Evolutionary conservation across 2,329 filamentous ascomycete species (phyloP).

Genomic region (Ophiobolus disseminans): DNA sequence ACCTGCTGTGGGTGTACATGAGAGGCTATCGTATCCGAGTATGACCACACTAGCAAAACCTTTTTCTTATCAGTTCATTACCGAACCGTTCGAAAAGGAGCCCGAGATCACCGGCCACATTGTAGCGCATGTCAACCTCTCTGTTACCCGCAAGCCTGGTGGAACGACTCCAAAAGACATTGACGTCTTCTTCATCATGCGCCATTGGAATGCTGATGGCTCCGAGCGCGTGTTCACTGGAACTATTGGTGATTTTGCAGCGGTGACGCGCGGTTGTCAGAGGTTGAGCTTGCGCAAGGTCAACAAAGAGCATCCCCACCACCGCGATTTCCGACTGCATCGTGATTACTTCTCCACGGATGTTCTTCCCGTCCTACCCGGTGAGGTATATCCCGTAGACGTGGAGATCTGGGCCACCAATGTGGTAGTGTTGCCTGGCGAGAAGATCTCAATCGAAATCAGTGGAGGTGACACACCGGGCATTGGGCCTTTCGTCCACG

Average conservation of each 20-base stretch:
- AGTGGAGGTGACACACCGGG: not conserved
- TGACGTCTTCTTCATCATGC: slow-evolving; percentile 64
- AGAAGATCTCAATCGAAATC: slow-evolving; percentile 58
- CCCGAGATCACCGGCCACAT: slow-evolving; percentile 72
- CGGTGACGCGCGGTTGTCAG: slow-evolving; percentile 66
- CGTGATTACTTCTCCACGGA: slow-evolving; percentile 64
- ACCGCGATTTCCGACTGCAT: slow-evolving; percentile 36
- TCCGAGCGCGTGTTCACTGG: slow-evolving; percentile 67
- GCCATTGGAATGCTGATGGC: slow-evolving; percentile 58
- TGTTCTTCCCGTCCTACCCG: slow-evolving; percentile 58
- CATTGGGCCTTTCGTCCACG: slow-evolving; percentile 28
- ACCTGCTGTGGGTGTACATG: no score
- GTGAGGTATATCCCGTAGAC: slow-evolving; percentile 63
- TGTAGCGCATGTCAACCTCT: slow-evolving; percentile 66
- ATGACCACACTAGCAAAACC: slow-evolving; percentile 11
- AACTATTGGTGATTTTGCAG: slow-evolving; percentile 65
- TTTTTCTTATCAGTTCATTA: not conserved
- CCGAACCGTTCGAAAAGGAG: slow-evolving; percentile 45
- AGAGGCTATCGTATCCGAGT: not conserved
- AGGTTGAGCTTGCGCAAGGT: slow-evolving; percentile 60
- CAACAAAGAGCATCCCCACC: slow-evolving; percentile 28
- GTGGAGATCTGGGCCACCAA: slow-evolving; percentile 69
- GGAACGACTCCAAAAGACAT: slow-evolving; percentile 55
- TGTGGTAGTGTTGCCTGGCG: slow-evolving; percentile 58
- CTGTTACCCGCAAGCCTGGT: slow-evolving; percentile 48